phyloP scores from a whole-genome alignment of 352 stramenopile species.

The Globisporangium nagaii region DNA sequence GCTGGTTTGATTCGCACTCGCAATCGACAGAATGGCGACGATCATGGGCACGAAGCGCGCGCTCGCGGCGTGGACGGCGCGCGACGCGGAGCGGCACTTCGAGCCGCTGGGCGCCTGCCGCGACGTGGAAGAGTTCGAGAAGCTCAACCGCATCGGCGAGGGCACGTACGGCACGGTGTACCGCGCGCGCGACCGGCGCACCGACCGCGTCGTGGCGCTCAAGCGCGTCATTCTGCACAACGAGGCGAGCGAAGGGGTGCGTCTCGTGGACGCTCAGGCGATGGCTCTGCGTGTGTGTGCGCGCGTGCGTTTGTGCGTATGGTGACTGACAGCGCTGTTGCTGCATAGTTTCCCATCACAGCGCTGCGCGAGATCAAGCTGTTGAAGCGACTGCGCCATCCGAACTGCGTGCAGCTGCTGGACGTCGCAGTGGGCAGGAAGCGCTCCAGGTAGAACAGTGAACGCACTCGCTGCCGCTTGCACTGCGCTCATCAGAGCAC shows the following conservation, averaged over 20 bases:
- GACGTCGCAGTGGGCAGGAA: conserved; percentile 70
- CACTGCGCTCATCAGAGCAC: too few relatives aligned
- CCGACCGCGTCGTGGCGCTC: conserved; percentile 77
- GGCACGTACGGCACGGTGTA: conserved; percentile 90
- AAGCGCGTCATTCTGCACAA: conserved; percentile 92
- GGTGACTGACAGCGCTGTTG: background rate
- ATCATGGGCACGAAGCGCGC: background rate
- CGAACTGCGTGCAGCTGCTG: conserved; percentile 69
- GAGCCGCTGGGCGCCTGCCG: conserved; percentile 40
- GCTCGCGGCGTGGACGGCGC: background rate
- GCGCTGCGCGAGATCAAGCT: conserved; percentile 74
- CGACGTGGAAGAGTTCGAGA: conserved; percentile 64
- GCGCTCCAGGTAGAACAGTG: conserved; percentile 61
- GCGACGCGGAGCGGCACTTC: conserved; percentile 27
- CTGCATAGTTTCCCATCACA: conserved; percentile 63
- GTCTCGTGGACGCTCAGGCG: too few relatives aligned
- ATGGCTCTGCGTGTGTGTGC: background rate
- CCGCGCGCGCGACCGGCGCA: conserved; percentile 61
- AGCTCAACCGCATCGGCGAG: conserved; percentile 79
- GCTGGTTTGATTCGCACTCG: too few relatives aligned
- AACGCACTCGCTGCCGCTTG: too few relatives aligned
- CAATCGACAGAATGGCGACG: background rate
- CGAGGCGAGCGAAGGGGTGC: conserved; percentile 84
- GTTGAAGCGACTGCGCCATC: conserved; percentile 58
- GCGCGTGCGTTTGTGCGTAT: background rate